Evolutionary conservation across 2,329 filamentous ascomycete genomes (phyloP).

Genomic region (Sporothrix pallida): DNA sequence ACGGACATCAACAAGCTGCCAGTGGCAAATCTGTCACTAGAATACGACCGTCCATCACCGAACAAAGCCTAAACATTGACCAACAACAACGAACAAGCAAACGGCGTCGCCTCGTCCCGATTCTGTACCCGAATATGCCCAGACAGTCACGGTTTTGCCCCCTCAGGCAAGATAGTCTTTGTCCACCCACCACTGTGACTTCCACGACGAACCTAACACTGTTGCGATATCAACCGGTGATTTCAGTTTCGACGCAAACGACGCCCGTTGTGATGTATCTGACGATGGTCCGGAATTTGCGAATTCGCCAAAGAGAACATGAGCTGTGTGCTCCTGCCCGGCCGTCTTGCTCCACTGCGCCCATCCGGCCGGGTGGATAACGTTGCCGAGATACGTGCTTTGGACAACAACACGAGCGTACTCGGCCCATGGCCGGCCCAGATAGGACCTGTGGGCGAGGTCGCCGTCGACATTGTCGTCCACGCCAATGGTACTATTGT

Average conservation of each 20-base stretch:
- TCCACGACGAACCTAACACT: neutral
- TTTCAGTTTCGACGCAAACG: neutral
- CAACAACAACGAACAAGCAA: neutral
- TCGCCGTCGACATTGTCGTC: neutral
- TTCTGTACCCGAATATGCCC: neutral
- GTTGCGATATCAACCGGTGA: neutral
- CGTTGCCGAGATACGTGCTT: neutral
- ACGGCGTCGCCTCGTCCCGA: slow-evolving; percentile 8
- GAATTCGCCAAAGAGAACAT: neutral
- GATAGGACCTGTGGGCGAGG: neutral
- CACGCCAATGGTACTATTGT: neutral
- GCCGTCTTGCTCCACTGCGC: neutral
- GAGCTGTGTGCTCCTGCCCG: neutral
- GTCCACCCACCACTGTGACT: neutral
- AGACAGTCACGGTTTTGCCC: neutral
- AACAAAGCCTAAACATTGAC: neutral
- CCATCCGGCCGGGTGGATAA: neutral
- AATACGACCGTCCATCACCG: neutral
- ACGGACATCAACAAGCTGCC: neutral
- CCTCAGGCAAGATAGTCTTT: neutral
- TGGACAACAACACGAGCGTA: neutral
- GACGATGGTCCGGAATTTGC: neutral
- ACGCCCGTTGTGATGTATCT: neutral
- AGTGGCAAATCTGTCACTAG: neutral
- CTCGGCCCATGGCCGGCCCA: neutral